phyloP scores from a whole-genome alignment of 2,329 filamentous ascomycete genomes.

The Bipolaris zeicola region DNA sequence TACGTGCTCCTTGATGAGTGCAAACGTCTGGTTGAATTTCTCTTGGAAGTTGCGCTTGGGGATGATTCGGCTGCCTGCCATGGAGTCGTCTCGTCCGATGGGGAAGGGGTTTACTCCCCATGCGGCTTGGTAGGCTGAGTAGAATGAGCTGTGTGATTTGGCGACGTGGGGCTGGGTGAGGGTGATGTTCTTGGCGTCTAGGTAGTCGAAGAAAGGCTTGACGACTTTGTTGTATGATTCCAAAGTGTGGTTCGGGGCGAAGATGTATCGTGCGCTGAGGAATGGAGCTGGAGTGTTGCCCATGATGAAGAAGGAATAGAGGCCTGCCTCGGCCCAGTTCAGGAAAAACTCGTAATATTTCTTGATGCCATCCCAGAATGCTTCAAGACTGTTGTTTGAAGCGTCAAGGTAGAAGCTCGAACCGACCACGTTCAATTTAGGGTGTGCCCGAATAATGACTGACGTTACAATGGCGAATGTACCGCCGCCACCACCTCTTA shows the following conservation, averaged over 20 bases:
- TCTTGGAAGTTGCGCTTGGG: slow-evolving; percentile 32
- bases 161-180: slow-evolving; percentile 29
- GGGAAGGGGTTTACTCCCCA: slow-evolving; percentile 22
- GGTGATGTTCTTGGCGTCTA: slow-evolving; percentile 23
- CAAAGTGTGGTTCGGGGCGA: slow-evolving; percentile 21
- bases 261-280: slow-evolving; percentile 23
- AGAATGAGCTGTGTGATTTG: slow-evolving; percentile 22
- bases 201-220: slow-evolving; percentile 19
- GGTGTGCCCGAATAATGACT: slow-evolving; percentile 26
- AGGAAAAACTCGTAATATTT: slow-evolving; percentile 21
- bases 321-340: slow-evolving; percentile 21
- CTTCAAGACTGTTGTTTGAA: slow-evolving; percentile 25
- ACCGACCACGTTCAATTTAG: slow-evolving; percentile 26
- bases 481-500: slow-evolving; percentile 28
- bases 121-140: slow-evolving; percentile 28
- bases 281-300: slow-evolving; percentile 11
- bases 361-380: slow-evolving; percentile 16
- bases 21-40: slow-evolving; percentile 27
- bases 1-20: slow-evolving; percentile 51
- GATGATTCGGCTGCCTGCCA: slow-evolving; percentile 37
- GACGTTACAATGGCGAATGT: slow-evolving; percentile 25
- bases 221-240: slow-evolving; percentile 19
- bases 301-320: slow-evolving; percentile 27
- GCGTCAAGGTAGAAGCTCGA: slow-evolving; percentile 34
- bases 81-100: slow-evolving; percentile 28